Base-by-base conservation (phyloP, 164 flowering plant species). In the Liquidambar formosana region DNA sequence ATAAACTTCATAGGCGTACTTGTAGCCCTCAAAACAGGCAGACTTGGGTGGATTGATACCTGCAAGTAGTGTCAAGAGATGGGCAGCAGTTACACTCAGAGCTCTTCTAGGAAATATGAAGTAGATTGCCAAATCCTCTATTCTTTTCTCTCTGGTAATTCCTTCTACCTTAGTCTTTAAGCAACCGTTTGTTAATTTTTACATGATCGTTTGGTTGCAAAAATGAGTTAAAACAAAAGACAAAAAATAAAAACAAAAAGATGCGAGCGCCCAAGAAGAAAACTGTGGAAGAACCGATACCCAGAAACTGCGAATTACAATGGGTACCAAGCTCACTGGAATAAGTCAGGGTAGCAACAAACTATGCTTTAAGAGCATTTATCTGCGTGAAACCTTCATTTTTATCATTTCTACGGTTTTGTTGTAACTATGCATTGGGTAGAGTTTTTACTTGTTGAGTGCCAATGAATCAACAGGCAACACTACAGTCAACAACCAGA, bases 41-140 rank as follows among this genome's bases (percentile, higher is more conserved):
- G 41, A 33, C 41, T 33, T 33, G 41, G 41, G 41, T 2, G n/a
- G n/a, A n/a, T n/a, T n/a, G 41, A 33, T 33, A 33, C 6, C 41
- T 33, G 4, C 41, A 33, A 33, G 41, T 33, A 33, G 41, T n/a
- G n/a, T 33, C 28, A 48, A n/a, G 51, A 64, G n/a, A 75, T 66
- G 79, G 70, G 25, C 6, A 52, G 66, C 41, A 33, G 41, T 46
- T 66, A 69, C 10, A 22, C 43, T 23, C 81, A 75, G 38, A 16
- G 52, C 48, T 49, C 63, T 22, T n/a, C n/a, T n/a, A 70, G 51
- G 72, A 73, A 70, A 63, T 73, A 62, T 69, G 76, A 57, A 26
- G 26, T 64, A 53, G 81, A 75, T 64, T 79, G 81, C 53, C 77
- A 75, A 67, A 28, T 26, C 58, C 66, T 75, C 51, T 66, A 64